These are phyloP conservation scores for Panus rudis DNA, from an alignment of 768 basidiomycete genomes.

Conservation along the genomic window DNA sequence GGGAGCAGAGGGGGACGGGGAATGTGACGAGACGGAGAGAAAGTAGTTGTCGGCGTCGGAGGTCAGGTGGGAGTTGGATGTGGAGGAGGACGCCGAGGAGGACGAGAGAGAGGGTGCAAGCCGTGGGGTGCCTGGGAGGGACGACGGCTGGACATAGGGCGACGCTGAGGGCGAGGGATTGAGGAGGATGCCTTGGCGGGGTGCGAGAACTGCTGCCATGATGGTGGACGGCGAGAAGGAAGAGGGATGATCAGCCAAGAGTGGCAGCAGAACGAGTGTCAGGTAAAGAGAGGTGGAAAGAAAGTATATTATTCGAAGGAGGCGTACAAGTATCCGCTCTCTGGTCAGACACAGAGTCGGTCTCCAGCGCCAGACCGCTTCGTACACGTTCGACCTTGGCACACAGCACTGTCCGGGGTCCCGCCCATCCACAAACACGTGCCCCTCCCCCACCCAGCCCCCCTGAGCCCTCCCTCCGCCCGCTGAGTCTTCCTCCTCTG, in stretches of 20 bases:
- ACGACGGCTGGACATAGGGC: constrained; percentile 14
- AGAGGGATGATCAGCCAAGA: not conserved
- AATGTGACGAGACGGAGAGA: constrained; percentile 9
- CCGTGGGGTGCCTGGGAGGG: constrained; percentile 17
- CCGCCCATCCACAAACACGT: constrained; percentile 5
- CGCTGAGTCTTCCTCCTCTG: too few species aligned
- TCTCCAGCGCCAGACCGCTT: not conserved
- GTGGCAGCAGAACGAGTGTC: constrained; percentile 5
- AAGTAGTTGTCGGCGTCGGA: constrained; percentile 16
- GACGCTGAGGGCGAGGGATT: constrained; percentile 23
- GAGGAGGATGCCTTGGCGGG: constrained; percentile 23
- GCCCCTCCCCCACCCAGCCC: too few species aligned
- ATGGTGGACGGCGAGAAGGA: constrained; percentile 3
- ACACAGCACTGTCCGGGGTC: constrained; percentile 16
- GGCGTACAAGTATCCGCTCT: constrained; percentile 3
- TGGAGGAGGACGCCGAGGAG: constrained; percentile 19
- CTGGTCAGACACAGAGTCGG: not conserved
- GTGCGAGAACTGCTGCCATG: constrained; percentile 13
- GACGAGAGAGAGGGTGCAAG: constrained; percentile 20
- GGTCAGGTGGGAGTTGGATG: constrained; percentile 14
- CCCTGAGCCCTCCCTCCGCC: too few species aligned
- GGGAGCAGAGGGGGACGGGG: constrained; percentile 6
- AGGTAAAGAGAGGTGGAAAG: constrained; percentile 6
- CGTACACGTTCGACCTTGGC: too few species aligned
- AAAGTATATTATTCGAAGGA: constrained; percentile 8